These are phyloP conservation scores for Chlamydomonas schloesseri DNA, from an alignment of 139 green algal genomes.

Conservation along the genomic window DNA sequence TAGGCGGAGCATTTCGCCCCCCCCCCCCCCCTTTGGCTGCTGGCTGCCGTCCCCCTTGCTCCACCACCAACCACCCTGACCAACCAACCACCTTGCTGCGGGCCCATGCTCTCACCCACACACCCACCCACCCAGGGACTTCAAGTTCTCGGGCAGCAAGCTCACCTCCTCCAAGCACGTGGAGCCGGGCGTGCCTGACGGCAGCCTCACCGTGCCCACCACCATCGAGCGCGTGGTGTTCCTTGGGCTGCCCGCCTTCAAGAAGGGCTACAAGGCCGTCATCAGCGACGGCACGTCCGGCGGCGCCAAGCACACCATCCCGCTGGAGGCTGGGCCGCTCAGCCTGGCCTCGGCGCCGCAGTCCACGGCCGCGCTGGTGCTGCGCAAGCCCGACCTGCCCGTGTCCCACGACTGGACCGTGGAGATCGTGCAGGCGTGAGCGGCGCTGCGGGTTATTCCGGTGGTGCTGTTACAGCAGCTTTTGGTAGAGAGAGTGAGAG, in stretches of 20 bases:
- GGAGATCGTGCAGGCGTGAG: slow-evolving; percentile 28
- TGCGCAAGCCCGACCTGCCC: slow-evolving; percentile 47
- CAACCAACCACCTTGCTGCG: no score
- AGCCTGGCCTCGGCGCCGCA: not conserved
- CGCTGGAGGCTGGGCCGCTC: slow-evolving; percentile 43
- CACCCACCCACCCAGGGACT: no score
- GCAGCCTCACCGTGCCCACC: slow-evolving; percentile 16
- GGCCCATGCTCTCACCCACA: no score
- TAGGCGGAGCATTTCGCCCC: no score
- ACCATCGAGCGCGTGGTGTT: slow-evolving; percentile 68
- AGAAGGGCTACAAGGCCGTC: slow-evolving; percentile 22
- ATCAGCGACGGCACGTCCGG: not conserved
- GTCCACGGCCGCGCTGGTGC: slow-evolving; percentile 8
- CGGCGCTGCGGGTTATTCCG: not conserved
- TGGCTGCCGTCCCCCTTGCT: no score
- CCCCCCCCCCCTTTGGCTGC: no score
- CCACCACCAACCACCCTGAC: no score
- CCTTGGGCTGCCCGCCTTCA: slow-evolving; percentile 57
- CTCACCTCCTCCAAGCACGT: slow-evolving; percentile 32
- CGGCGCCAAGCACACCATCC: not conserved
- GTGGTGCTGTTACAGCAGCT: not conserved
- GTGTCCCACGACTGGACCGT: slow-evolving; percentile 41
- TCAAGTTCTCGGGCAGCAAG: slow-evolving; percentile 43
- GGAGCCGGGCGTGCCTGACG: slow-evolving; percentile 20
- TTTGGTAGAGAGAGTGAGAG: no score